Base-by-base conservation (phyloP, 345 rosid species). In the Dimocarpus longan region DNA sequence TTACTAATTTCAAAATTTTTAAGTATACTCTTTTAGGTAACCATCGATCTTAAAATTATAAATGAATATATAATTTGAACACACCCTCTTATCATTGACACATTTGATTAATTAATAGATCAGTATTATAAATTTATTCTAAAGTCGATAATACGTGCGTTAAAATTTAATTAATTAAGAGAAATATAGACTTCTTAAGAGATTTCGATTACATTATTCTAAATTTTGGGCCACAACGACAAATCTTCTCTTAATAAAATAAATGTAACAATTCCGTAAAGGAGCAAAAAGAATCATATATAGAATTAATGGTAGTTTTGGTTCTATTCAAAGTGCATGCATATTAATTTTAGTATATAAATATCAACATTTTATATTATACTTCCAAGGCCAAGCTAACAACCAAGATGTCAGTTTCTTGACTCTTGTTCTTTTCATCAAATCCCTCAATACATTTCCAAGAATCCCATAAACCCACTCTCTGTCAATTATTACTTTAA, bases 371-470 rank as follows among this genome's bases (percentile, higher is more conserved):
- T 32, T 50, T 50, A 54, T 54, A 9, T n/a, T 44, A 64, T 21
- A 48, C 28, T 75, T 76, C 73, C 72, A 39, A 68, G 24, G 62
- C 43, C 24, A 75, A 64, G 39, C 68, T 65, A 79, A 82, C 82
- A 54, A 70, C 72, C 79, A 82, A 78, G 73, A 79, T 75, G 37
- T 66, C 24, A 66, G 26, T 80, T 77, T 72, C 76, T 80, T 44
- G 52, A 62, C 11, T 71, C 57, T 81, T 66, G 70, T 62, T 79
- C 50, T 66, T 78, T 59, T 73, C 74, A 73, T 73, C 79, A 48
- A 80, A 69, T 60, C 66, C 64, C 59, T 65, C 43, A 63, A 76
- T 82, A 54, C 79, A 82, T 82, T 80, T 82, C 81, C 82, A 76
- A 66, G 84, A 84, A 42, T 64, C 48, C 54, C 21, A 26, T n/a